Conservation (phyloP, 2,329 filamentous ascomycete genomes). For the Blastomyces parvus region DNA sequence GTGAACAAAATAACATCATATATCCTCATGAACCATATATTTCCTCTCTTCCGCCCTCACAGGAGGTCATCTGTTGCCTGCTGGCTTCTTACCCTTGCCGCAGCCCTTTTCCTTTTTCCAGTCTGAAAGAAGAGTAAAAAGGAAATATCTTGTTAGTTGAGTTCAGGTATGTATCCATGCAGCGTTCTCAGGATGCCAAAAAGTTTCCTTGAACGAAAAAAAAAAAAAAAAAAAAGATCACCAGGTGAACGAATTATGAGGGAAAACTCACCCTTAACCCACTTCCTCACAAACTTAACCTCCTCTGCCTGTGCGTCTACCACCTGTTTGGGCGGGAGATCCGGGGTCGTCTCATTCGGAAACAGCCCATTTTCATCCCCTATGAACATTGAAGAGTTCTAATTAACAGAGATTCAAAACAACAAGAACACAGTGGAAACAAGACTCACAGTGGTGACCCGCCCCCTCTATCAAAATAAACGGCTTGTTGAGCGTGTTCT, state of each 20-base stretch:
- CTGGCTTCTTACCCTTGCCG: background rate
- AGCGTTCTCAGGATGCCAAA: background rate
- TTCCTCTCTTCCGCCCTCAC: background rate
- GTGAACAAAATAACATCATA: background rate
- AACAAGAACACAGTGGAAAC: conserved; percentile 37
- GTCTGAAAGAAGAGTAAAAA: background rate
- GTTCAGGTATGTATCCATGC: background rate
- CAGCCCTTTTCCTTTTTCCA: background rate
- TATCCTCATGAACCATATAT: background rate
- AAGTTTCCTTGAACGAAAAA: background rate
- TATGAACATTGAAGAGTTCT: conserved; percentile 18
- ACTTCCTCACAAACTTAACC: conserved; percentile 41
- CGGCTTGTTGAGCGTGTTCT: conserved; percentile 56
- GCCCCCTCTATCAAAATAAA: conserved; percentile 64
- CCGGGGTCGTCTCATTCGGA: conserved; percentile 42
- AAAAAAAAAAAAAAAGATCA: background rate
- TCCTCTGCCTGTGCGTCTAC: conserved; percentile 39
- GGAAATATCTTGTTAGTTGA: background rate
- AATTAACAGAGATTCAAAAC: background rate
- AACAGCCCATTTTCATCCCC: conserved; percentile 45
- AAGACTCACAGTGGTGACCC: conserved; percentile 72
- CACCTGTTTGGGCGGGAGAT: conserved; percentile 40
- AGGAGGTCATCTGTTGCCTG: background rate
- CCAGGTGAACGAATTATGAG: background rate
- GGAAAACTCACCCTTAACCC: conserved; percentile 34